Conservation (phyloP, 148 eudicot species). For the Agrostemma githago region DNA sequence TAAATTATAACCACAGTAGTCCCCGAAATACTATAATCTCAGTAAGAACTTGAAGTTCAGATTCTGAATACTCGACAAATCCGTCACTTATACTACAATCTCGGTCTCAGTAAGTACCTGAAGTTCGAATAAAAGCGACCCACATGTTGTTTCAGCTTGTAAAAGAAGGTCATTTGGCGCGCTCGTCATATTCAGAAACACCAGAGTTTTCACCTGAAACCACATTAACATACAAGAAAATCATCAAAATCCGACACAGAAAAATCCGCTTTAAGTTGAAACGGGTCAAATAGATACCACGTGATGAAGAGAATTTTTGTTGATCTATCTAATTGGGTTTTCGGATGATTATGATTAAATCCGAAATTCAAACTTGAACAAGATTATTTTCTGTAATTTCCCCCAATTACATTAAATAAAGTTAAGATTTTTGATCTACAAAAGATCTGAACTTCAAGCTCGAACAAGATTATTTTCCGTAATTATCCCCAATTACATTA, state of each 20-base stretch:
- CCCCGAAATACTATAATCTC: not conserved
- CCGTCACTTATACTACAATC: not conserved
- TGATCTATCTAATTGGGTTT: not conserved
- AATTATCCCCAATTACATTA: not conserved
- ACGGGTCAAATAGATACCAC: too few species aligned
- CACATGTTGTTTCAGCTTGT: conserved; percentile 52
- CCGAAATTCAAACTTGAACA: not conserved
- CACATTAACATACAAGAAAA: not conserved
- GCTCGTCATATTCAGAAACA: conserved; percentile 22
- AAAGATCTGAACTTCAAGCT: not conserved
- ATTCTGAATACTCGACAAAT: not conserved
- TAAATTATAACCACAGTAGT: too few species aligned
- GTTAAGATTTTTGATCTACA: too few species aligned
- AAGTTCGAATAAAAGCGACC: conserved; percentile 32
- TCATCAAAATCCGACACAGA: not conserved
- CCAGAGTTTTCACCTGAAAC: conserved; percentile 15
- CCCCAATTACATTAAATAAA: not conserved
- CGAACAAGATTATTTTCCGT: not conserved
- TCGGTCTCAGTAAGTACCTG: too few species aligned
- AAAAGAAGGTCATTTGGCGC: conserved; percentile 33
- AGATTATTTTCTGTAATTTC: not conserved
- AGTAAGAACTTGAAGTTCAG: not conserved
- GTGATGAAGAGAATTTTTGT: not conserved
- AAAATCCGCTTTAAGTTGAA: not conserved
- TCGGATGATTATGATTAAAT: not conserved